A percentile compares a stretch with the other conserved stretches of the same genome.
phyloP scores from a whole-genome alignment of 2,329 filamentous ascomycete species.

The Stagonosporopsis vannaccii region DNA sequence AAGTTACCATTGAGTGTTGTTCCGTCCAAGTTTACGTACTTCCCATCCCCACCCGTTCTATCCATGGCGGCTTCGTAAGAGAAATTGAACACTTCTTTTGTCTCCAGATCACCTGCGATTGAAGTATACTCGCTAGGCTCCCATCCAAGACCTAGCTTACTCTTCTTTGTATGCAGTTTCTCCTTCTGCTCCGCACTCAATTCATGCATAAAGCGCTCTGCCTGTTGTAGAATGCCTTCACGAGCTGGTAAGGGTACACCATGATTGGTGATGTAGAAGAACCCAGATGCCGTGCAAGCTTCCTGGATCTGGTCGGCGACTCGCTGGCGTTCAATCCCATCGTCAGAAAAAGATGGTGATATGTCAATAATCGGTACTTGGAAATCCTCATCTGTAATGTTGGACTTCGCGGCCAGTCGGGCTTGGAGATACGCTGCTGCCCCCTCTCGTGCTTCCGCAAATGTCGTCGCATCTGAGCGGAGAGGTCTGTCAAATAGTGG shows the following conservation, averaged over 20 bases:
- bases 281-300: conserved; percentile 51
- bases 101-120: conserved; percentile 51
- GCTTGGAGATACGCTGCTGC: conserved; percentile 48
- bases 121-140: conserved; percentile 53
- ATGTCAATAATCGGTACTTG: conserved; percentile 51
- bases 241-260: conserved; percentile 39
- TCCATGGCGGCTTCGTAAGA: conserved; percentile 53
- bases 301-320: conserved; percentile 50
- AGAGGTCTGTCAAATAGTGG: not conserved
- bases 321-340: conserved; percentile 40
- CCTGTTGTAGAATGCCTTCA: conserved; percentile 45
- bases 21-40: conserved; percentile 53
- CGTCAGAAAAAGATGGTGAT: conserved; percentile 44
- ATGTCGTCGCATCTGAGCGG: conserved; percentile 21
- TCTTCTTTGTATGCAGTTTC: conserved; percentile 50
- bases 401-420: conserved; percentile 32
- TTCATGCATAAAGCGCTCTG: conserved; percentile 48
- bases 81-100: conserved; percentile 55
- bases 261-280: conserved; percentile 54
- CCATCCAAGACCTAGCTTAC: conserved; percentile 51
- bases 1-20: conserved; percentile 45
- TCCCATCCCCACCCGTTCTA: conserved; percentile 50
- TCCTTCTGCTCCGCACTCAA: conserved; percentile 47
- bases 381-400: conserved; percentile 33
- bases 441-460: conserved; percentile 44